A percentile compares a stretch with the other conserved stretches of the same genome.
These are phyloP conservation scores for Metarhizium humberi DNA, from an alignment of 2,329 filamentous ascomycete genomes.

Conservation along the genomic window DNA sequence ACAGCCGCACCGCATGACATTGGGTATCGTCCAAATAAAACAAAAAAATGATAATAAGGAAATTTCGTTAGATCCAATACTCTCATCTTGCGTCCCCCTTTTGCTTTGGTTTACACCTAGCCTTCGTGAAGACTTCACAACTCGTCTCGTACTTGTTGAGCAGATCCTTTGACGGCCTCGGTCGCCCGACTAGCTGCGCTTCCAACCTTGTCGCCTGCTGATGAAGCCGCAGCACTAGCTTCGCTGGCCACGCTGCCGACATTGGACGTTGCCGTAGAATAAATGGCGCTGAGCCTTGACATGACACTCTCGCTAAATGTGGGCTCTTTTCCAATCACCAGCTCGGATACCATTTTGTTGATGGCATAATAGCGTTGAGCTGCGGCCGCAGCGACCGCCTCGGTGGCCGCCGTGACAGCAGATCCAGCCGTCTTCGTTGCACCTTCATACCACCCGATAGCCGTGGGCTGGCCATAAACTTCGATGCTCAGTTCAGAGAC, in stretches of 20 bases:
- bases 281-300: conserved; percentile 60
- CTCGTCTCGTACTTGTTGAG: conserved; percentile 29
- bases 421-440: conserved; percentile 38
- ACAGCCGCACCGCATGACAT: background rate
- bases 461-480: conserved; percentile 58
- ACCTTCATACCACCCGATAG: conserved; percentile 45
- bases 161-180: conserved; percentile 31
- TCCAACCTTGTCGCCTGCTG: conserved; percentile 24
- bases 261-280: conserved; percentile 55
- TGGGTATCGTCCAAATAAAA: conserved; percentile 4
- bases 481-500: conserved; percentile 58
- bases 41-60: background rate
- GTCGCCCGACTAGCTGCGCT: conserved; percentile 31
- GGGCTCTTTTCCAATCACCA: conserved; percentile 68
- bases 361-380: conserved; percentile 60
- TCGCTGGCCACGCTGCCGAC: conserved; percentile 33
- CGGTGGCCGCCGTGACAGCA: conserved; percentile 53
- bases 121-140: conserved; percentile 21
- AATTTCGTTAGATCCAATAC: background rate
- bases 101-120: background rate
- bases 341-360: conserved; percentile 63
- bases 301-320: conserved; percentile 76
- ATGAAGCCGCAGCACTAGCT: conserved; percentile 22
- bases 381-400: conserved; percentile 38
- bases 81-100: background rate